Evolutionary conservation across 2,329 filamentous ascomycete species (phyloP).

Genomic region (Ceratocystis huliohia): DNA sequence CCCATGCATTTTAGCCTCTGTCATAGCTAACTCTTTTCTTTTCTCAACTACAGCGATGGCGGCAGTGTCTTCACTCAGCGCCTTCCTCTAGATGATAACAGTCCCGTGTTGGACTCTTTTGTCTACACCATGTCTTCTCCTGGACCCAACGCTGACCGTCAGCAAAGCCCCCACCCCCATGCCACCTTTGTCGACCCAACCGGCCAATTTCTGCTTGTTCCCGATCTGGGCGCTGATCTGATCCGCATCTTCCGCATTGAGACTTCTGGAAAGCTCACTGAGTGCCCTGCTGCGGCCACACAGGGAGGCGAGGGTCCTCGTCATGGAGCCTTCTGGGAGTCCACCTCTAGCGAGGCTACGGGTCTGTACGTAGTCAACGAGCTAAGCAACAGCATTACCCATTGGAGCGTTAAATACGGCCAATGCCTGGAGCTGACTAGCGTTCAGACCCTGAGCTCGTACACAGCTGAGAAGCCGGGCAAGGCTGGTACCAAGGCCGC

Average conservation of each 20-base stretch:
- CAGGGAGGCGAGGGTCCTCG: slow-evolving; percentile 39
- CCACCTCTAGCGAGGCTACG: not conserved
- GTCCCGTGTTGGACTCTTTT: slow-evolving; percentile 29
- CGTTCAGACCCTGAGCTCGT: slow-evolving; percentile 36
- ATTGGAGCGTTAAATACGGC: slow-evolving; percentile 38
- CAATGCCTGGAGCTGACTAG: slow-evolving; percentile 36
- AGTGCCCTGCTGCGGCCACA: slow-evolving; percentile 33
- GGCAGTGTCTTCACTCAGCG: slow-evolving; percentile 35
- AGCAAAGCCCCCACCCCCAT: slow-evolving; percentile 44
- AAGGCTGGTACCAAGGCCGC: slow-evolving; percentile 39
- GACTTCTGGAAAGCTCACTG: slow-evolving; percentile 34
- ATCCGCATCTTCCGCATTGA: slow-evolving; percentile 42
- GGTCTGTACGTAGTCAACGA: slow-evolving; percentile 35
- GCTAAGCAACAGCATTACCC: slow-evolving; percentile 37
- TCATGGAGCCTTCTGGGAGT: slow-evolving; percentile 38
- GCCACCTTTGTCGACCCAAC: slow-evolving; percentile 38
- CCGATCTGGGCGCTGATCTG: slow-evolving; percentile 43
- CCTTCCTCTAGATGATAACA: slow-evolving; percentile 28
- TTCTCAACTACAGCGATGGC: slow-evolving; percentile 27
- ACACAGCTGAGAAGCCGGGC: slow-evolving; percentile 32
- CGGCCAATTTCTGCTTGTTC: slow-evolving; percentile 36
- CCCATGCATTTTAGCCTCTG: not conserved
- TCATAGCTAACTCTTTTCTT: not conserved
- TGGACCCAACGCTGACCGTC: slow-evolving; percentile 36
- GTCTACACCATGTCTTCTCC: slow-evolving; percentile 32